These are phyloP conservation scores for Mycena alexandri DNA, from an alignment of 768 basidiomycete genomes.

Conservation along the genomic window DNA sequence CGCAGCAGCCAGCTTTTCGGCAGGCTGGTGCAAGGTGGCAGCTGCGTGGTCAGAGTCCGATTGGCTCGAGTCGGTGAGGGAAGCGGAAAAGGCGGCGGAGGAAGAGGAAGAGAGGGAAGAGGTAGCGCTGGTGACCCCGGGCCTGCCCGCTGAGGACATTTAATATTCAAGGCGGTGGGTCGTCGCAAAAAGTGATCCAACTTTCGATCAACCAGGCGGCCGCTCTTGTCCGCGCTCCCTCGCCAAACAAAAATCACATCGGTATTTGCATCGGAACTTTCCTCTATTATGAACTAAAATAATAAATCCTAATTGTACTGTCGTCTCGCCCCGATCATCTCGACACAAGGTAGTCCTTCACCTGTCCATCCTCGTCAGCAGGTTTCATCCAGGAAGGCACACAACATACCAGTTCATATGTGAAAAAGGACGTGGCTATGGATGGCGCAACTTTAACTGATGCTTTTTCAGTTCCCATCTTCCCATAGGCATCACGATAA, in stretches of 20 bases:
- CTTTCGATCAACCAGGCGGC: not conserved
- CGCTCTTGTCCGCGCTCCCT: no score
- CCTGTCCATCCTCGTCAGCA: conserved; percentile 29
- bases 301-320: conserved; percentile 23
- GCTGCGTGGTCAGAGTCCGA: conserved; percentile 38
- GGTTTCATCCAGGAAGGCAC: conserved; percentile 1
- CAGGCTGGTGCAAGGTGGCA: conserved; percentile 41
- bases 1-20: conserved; percentile 12
- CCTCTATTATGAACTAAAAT: conserved; percentile 11
- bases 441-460: conserved; percentile 92
- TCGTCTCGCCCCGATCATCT: not conserved
- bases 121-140: conserved; percentile 32
- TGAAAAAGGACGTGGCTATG: conserved; percentile 89
- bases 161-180: conserved; percentile 1
- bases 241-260: no score
- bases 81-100: conserved; percentile 26
- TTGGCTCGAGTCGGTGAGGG: conserved; percentile 28
- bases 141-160: conserved; percentile 27
- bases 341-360: conserved; percentile 55
- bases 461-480: conserved; percentile 26
- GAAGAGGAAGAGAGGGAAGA: conserved; percentile 34
- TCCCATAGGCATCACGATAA: conserved; percentile 18
- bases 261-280: no score
- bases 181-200: conserved; percentile 12
- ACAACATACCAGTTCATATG: conserved; percentile 72